phyloP scores from a whole-genome alignment of 495 filamentous ascomycete genomes.

The Xylaria bambusicola region DNA sequence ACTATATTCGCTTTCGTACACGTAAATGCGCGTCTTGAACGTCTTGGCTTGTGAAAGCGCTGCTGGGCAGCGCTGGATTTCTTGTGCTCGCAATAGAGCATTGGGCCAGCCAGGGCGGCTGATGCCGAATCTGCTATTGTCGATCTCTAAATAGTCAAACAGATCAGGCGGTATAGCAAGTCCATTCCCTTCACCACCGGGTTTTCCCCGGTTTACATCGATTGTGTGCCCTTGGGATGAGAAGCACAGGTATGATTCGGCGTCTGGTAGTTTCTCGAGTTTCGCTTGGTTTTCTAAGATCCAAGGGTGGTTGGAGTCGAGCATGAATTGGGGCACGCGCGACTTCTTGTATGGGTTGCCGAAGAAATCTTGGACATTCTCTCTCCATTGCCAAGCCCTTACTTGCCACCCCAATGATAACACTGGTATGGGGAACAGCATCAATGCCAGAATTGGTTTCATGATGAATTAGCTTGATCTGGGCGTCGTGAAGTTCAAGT shows the following conservation, averaged over 20 bases:
- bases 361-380: background rate
- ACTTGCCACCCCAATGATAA: too few species aligned
- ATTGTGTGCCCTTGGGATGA: background rate
- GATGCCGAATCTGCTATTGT: background rate
- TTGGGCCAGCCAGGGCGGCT: conserved; percentile 7
- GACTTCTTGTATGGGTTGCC: conserved; percentile 3
- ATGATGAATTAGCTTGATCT: too few species aligned
- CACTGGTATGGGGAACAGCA: too few species aligned
- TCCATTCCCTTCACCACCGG: background rate
- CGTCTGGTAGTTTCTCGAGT: conserved; percentile 3
- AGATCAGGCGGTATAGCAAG: conserved; percentile 10
- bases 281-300: background rate
- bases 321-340: conserved; percentile 10
- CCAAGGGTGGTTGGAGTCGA: conserved; percentile 9
- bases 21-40: background rate
- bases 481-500: too few species aligned
- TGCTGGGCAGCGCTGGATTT: conserved; percentile 4
- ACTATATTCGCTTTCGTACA: background rate
- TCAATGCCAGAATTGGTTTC: too few species aligned
- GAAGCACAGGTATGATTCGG: conserved; percentile 10
- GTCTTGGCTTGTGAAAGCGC: conserved; percentile 4
- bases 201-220: background rate
- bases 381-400: background rate
- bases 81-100: background rate
- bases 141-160: conserved; percentile 7